Conservation (phyloP, 2,329 filamentous ascomycete species). For the Trichoderma breve region DNA sequence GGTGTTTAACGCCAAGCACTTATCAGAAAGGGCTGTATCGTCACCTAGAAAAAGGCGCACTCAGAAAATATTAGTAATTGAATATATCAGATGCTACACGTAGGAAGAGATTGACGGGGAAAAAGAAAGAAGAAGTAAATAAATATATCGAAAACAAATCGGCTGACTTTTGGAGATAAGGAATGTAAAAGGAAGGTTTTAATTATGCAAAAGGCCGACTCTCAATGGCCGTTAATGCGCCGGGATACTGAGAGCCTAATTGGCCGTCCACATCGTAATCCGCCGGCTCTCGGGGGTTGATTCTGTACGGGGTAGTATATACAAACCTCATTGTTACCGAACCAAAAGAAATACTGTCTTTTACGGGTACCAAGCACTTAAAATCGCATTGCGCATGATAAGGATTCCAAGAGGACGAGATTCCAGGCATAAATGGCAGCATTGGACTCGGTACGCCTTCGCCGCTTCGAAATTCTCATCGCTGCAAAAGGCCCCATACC, state of each 20-base stretch:
- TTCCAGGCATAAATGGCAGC: no score
- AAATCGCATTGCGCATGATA: not conserved
- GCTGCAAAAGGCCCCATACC: not conserved
- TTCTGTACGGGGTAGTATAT: not conserved
- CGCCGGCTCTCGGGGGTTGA: not conserved
- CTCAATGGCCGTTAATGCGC: not conserved
- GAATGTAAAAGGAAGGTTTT: not conserved
- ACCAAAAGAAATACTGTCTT: not conserved
- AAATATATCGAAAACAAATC: no score
- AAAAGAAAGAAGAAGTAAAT: no score
- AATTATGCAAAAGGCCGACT: not conserved
- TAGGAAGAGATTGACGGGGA: no score
- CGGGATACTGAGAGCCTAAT: not conserved
- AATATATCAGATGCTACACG: no score
- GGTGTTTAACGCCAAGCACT: no score
- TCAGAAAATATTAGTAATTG: no score
- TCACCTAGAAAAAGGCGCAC: no score
- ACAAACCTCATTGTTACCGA: not conserved
- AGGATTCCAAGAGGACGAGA: no score
- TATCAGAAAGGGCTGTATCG: no score
- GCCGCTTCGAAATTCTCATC: not conserved
- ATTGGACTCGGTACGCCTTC: not conserved
- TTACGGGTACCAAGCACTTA: not conserved
- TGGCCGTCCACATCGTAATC: not conserved
- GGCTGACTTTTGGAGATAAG: not conserved